Evolutionary conservation across 169 alveolate species (phyloP).

Genomic region (Eimeria sp.): DNA sequence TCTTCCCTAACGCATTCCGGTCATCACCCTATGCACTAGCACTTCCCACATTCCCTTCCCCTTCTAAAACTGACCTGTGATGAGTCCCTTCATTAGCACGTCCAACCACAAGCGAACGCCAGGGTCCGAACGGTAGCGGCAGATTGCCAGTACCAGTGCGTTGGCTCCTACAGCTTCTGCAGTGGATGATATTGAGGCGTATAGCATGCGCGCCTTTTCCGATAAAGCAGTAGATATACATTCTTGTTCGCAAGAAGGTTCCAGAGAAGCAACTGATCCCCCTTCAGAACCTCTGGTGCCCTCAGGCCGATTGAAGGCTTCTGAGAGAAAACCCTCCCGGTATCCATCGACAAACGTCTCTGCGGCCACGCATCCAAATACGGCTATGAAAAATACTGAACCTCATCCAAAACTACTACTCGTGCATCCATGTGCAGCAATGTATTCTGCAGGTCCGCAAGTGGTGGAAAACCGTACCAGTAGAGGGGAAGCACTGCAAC

Average conservation of each 20-base stretch:
- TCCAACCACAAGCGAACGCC: constrained; percentile 47
- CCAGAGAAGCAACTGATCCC: neutral
- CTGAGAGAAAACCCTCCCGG: constrained; percentile 9
- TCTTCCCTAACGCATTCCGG: neutral
- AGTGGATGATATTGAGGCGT: neutral
- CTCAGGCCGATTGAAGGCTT: neutral
- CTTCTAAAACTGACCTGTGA: neutral
- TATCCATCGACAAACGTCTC: constrained; percentile 18
- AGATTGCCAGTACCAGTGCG: constrained; percentile 24
- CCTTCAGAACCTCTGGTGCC: neutral
- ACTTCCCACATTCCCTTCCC: neutral
- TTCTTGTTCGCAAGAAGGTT: neutral
- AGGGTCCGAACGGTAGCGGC: constrained; percentile 60
- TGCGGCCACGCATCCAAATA: constrained; percentile 11
- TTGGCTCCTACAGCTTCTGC: constrained; percentile 37
- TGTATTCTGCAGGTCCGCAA: neutral
- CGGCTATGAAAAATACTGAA: neutral
- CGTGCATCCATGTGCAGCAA: neutral
- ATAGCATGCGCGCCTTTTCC: neutral
- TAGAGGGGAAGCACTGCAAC: constrained; percentile 41
- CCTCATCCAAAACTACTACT: neutral
- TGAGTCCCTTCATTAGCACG: constrained; percentile 38
- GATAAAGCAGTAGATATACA: neutral
- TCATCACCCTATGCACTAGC: neutral
- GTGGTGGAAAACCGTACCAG: constrained; percentile 29